phyloP scores from a whole-genome alignment of 352 stramenopile species.

The Nothophytophthora sp. region DNA sequence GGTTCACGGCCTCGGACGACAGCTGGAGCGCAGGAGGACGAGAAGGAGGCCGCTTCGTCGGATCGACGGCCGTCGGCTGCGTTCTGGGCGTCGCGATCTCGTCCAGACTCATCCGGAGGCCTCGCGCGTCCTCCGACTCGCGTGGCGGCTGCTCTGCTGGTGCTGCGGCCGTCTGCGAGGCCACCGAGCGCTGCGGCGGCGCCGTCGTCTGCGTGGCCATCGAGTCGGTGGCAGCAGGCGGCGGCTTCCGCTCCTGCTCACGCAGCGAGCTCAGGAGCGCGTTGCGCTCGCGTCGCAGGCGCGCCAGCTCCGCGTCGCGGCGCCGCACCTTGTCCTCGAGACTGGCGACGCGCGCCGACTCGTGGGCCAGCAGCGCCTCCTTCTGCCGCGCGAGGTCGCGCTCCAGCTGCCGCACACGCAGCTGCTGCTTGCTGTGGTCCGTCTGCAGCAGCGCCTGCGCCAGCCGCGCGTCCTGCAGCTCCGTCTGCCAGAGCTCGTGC shows the following conservation, averaged over 20 bases:
- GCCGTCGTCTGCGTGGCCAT: conserved; percentile 24
- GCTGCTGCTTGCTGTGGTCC: conserved; percentile 61
- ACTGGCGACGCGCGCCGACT: conserved; percentile 43
- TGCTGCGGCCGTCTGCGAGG: conserved; percentile 15
- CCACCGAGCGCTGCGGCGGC: conserved; percentile 5
- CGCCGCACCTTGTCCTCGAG: conserved; percentile 23
- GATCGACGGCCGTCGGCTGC: too few relatives aligned
- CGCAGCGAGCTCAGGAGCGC: conserved; percentile 56
- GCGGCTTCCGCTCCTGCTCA: conserved; percentile 47
- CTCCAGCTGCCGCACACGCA: conserved; percentile 60
- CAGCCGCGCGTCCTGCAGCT: conserved; percentile 54
- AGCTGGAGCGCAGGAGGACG: conserved; percentile 9
- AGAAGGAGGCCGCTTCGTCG: conserved; percentile 1
- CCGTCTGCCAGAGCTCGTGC: conserved; percentile 56
- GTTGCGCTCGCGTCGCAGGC: conserved; percentile 66
- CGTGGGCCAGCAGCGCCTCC: conserved; percentile 37
- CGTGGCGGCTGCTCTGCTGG: neutral
- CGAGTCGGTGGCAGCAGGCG: conserved; percentile 6
- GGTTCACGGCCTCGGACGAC: conserved; percentile 29
- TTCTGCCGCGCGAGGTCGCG: conserved; percentile 56
- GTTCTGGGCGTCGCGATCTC: conserved; percentile 29
- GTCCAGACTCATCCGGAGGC: conserved; percentile 31
- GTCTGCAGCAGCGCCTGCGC: conserved; percentile 48
- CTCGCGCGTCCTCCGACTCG: neutral
- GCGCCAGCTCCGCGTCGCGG: conserved; percentile 62